Percentiles rank a stretch among this genome's conserved stretches.
phyloP scores from a whole-genome alignment of 495 filamentous ascomycete species.

The Aspergillus bertholletiae region DNA sequence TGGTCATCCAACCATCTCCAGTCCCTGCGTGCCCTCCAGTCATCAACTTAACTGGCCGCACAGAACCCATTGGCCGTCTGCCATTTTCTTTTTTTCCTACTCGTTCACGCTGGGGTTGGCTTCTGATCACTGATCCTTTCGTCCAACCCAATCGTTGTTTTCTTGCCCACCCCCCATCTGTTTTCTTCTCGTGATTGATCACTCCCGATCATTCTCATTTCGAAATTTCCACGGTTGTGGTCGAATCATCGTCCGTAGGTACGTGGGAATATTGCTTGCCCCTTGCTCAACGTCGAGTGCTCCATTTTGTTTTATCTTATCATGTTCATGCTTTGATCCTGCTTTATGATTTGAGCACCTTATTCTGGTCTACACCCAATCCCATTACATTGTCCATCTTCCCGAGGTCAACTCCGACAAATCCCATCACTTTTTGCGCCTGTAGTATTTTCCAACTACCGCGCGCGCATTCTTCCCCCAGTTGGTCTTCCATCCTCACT shows the following conservation, averaged over 20 bases:
- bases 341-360: conserved; percentile 18
- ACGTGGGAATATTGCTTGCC: conserved; percentile 13
- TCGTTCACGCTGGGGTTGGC: conserved; percentile 14
- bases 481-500: not conserved
- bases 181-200: conserved; percentile 24
- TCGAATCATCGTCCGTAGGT: conserved; percentile 26
- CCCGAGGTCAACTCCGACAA: conserved; percentile 13
- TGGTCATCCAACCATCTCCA: conserved; percentile 39
- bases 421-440: conserved; percentile 16
- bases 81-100: conserved; percentile 22
- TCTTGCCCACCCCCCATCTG: conserved; percentile 16
- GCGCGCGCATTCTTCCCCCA: conserved; percentile 10
- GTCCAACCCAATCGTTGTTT: conserved; percentile 22
- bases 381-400: conserved; percentile 6
- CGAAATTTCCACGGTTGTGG: conserved; percentile 21
- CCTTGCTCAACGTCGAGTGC: conserved; percentile 4
- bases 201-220: conserved; percentile 8
- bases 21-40: conserved; percentile 27
- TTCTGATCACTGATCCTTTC: conserved; percentile 17
- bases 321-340: conserved; percentile 7
- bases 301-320: conserved; percentile 6
- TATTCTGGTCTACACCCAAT: conserved; percentile 14
- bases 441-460: conserved; percentile 12
- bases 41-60: conserved; percentile 22
- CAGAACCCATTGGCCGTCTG: conserved; percentile 21